Conservation (phyloP, 345 rosid species). For the Linum trigynum region DNA sequence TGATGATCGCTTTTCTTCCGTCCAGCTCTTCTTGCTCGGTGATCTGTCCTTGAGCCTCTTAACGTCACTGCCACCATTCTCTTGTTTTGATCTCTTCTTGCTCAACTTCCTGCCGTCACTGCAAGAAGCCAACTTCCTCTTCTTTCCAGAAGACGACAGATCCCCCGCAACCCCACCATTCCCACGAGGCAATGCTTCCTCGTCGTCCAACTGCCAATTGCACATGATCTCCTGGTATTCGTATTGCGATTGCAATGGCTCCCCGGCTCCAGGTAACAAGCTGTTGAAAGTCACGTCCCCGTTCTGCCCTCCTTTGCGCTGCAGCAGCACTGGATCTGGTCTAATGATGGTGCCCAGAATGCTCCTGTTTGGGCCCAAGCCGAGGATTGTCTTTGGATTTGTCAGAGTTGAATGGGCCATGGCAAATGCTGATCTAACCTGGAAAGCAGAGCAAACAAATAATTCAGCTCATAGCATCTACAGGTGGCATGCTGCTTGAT, state of each 20-base stretch:
- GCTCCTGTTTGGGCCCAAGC: constrained; percentile 64
- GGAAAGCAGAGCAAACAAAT: constrained; percentile 12
- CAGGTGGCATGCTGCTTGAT: neutral
- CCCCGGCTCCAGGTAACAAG: constrained; percentile 84
- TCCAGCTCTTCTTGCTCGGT: neutral
- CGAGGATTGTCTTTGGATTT: constrained; percentile 45
- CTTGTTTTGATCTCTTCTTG: constrained; percentile 33
- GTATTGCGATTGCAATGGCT: constrained; percentile 33
- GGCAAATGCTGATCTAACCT: constrained; percentile 88
- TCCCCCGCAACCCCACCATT: constrained; percentile 22
- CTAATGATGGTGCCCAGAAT: constrained; percentile 89
- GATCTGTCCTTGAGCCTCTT: neutral
- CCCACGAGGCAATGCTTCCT: constrained; percentile 68
- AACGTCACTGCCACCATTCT: neutral
- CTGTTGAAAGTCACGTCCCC: constrained; percentile 57
- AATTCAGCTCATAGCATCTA: neutral
- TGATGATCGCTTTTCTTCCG: constrained; percentile 12
- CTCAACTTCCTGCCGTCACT: constrained; percentile 26
- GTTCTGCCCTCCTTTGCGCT: constrained; percentile 69
- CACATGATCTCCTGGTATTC: constrained; percentile 43
- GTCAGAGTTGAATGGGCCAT: constrained; percentile 73
- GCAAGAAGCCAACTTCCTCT: constrained; percentile 32
- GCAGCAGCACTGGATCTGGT: constrained; percentile 56
- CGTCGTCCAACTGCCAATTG: constrained; percentile 66
- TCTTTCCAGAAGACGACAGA: constrained; percentile 38